These are phyloP conservation scores for Samsoniella hepiali DNA, from an alignment of 2,329 filamentous ascomycete species.

Conservation along the genomic window DNA sequence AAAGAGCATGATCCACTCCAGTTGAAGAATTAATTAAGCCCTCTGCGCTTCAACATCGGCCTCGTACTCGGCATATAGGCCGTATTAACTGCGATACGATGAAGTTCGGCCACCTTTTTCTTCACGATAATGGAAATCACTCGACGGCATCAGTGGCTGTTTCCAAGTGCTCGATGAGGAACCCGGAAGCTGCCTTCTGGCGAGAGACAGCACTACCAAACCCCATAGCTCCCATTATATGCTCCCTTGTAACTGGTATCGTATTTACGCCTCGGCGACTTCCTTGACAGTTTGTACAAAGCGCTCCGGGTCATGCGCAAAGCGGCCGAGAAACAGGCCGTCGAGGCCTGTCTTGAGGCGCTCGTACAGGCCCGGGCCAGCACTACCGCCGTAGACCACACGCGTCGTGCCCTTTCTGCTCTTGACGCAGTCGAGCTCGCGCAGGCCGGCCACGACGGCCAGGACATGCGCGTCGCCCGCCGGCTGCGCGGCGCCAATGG, in stretches of 20 bases:
- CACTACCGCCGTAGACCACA: constrained; percentile 79
- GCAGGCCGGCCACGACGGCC: constrained; percentile 63
- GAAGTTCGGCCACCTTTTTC: background rate
- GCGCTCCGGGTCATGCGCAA: constrained; percentile 72
- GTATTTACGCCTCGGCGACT: constrained; percentile 49
- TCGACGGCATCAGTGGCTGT: background rate
- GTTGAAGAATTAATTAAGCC: no score
- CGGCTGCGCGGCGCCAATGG: constrained; percentile 72
- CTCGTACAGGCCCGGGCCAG: constrained; percentile 72
- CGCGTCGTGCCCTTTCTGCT: constrained; percentile 56
- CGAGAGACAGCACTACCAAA: background rate
- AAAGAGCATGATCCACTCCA: no score
- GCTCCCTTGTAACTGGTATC: background rate
- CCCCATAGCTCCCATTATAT: background rate
- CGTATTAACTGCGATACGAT: background rate
- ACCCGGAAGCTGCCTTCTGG: background rate
- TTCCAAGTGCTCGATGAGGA: no score
- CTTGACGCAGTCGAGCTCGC: constrained; percentile 49
- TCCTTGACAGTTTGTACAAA: constrained; percentile 71
- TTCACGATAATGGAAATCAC: background rate
- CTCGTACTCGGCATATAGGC: background rate
- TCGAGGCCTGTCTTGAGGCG: constrained; percentile 68
- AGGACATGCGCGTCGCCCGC: constrained; percentile 71
- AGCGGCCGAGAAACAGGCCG: constrained; percentile 76
- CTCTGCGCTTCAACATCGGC: background rate